Evolutionary conservation across 345 rosid genomes (phyloP).

Genomic region (Linum lewisii): DNA sequence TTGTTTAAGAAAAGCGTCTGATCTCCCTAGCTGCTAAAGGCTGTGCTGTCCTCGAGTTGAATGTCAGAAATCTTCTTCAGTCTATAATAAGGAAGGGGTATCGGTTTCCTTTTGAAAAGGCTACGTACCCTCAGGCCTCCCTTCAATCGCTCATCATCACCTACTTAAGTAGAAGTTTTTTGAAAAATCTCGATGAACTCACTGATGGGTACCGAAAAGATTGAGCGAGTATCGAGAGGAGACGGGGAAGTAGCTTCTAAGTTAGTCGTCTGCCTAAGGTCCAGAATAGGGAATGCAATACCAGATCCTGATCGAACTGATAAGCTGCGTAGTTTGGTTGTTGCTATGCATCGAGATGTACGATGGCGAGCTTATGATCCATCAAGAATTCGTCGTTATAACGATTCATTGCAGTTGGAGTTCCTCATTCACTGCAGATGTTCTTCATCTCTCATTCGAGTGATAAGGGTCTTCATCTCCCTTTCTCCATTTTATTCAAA

Average conservation of each 20-base stretch:
- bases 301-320: not conserved
- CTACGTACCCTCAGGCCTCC: not conserved
- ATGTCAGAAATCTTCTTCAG: not conserved
- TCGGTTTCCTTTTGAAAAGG: slow-evolving; percentile 1
- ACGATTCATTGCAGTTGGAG: too few relatives aligned
- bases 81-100: not conserved
- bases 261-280: not conserved
- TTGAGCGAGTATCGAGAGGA: slow-evolving; percentile 1
- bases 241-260: slow-evolving; percentile 1
- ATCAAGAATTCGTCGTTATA: too few relatives aligned
- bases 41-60: not conserved
- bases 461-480: too few relatives aligned
- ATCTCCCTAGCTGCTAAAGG: slow-evolving; percentile 1
- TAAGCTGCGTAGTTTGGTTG: too few relatives aligned
- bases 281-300: not conserved
- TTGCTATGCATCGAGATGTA: too few relatives aligned
- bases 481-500: too few relatives aligned
- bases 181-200: not conserved
- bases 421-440: too few relatives aligned
- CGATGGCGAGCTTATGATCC: too few relatives aligned
- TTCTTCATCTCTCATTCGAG: too few relatives aligned
- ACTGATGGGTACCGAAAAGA: not conserved
- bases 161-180: not conserved
- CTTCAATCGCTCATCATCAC: not conserved
- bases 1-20: not conserved